Evolutionary conservation across 2,329 filamentous ascomycete species (phyloP).

Genomic region (Diplodia seriata): DNA sequence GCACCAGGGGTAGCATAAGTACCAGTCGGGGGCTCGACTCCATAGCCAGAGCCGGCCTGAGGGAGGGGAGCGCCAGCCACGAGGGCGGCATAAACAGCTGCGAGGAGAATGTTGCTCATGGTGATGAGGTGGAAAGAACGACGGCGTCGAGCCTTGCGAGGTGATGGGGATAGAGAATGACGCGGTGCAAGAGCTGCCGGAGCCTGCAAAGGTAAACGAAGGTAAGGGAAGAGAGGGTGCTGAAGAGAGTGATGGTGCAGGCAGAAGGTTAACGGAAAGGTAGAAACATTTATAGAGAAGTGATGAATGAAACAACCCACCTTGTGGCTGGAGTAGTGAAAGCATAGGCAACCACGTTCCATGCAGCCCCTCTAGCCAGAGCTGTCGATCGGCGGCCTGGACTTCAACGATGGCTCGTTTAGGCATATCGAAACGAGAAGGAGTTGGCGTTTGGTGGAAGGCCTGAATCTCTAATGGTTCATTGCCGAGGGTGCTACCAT

Average conservation of each 20-base stretch:
- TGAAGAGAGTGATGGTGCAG: slow-evolving; percentile 18
- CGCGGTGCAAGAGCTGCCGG: slow-evolving; percentile 24
- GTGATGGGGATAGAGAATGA: slow-evolving; percentile 19
- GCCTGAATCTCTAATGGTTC: slow-evolving; percentile 3
- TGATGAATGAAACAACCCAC: slow-evolving; percentile 4
- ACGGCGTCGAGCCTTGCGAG: slow-evolving; percentile 16
- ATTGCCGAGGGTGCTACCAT: slow-evolving; percentile 19
- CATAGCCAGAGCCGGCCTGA: not conserved
- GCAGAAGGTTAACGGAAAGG: not conserved
- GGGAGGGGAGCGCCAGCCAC: slow-evolving; percentile 24
- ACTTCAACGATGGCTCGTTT: slow-evolving; percentile 4
- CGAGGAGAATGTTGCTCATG: slow-evolving; percentile 21
- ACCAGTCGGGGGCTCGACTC: slow-evolving; percentile 2
- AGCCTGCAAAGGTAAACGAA: slow-evolving; percentile 22
- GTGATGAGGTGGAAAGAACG: slow-evolving; percentile 7
- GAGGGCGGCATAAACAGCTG: slow-evolving; percentile 18
- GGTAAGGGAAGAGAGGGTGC: slow-evolving; percentile 4
- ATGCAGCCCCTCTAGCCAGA: not conserved
- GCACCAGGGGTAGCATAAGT: slow-evolving; percentile 8
- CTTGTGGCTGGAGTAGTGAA: slow-evolving; percentile 1
- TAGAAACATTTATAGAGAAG: slow-evolving; percentile 25
- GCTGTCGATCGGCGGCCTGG: slow-evolving; percentile 3
- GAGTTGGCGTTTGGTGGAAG: slow-evolving; percentile 8
- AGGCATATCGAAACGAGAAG: slow-evolving; percentile 18
- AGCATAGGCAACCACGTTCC: not conserved